Conservation (phyloP, 2,329 filamentous ascomycete genomes). For the Calonectria hawksworthii region DNA sequence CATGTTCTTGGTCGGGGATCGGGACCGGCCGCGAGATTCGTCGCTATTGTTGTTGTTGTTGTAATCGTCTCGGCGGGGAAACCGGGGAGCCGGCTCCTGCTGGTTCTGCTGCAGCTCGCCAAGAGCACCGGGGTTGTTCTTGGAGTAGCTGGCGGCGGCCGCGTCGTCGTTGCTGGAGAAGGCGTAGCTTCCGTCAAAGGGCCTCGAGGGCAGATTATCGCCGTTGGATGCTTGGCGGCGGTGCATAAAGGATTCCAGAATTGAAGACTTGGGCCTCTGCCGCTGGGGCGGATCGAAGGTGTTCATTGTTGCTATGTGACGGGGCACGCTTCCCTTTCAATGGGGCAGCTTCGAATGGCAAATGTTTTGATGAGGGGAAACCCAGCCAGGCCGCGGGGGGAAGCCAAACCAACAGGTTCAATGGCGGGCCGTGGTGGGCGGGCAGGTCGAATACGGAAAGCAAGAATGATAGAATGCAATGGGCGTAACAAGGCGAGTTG, state of each 20-base stretch:
- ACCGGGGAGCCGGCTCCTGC: conserved; percentile 56
- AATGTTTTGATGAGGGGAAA: conserved; percentile 14
- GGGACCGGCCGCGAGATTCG: conserved; percentile 53
- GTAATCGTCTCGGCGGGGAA: conserved; percentile 55
- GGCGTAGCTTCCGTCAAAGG: conserved; percentile 40
- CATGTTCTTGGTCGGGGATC: conserved; percentile 61
- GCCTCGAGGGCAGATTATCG: conserved; percentile 48
- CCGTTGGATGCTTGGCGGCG: conserved; percentile 63
- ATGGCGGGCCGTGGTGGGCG: neutral
- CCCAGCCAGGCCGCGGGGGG: conserved; percentile 21
- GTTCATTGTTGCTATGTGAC: conserved; percentile 16
- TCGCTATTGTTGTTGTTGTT: conserved; percentile 46
- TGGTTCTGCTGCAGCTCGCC: conserved; percentile 71
- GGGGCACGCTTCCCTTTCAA: conserved; percentile 19
- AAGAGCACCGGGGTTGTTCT: conserved; percentile 60
- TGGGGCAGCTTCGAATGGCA: conserved; percentile 23
- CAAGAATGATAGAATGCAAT: conserved; percentile 1
- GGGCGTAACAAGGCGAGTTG: neutral
- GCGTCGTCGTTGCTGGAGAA: conserved; percentile 46
- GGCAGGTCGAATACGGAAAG: conserved; percentile 9
- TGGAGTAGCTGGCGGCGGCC: conserved; percentile 52
- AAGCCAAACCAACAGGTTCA: conserved; percentile 16
- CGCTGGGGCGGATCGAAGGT: conserved; percentile 47
- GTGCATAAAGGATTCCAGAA: conserved; percentile 65
- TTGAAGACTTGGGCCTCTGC: conserved; percentile 63